Percentiles rank a stretch among this genome's conserved stretches.
These are phyloP conservation scores for Oryza coarctata DNA, from an alignment of 176 grass and related monocot species.

Conservation along the genomic window DNA sequence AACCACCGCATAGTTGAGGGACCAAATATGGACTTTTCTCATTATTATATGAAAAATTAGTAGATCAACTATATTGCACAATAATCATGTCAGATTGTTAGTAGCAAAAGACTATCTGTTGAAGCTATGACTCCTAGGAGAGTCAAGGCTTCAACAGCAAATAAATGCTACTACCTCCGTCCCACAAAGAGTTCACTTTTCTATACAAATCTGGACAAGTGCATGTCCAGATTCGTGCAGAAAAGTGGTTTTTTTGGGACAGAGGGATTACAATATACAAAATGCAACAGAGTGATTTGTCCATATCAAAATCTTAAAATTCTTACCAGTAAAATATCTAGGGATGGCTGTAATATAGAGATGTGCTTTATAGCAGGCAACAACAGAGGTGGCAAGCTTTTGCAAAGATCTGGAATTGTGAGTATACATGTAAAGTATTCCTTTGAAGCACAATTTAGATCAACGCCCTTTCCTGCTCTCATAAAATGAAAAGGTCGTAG, in stretches of 20 bases:
- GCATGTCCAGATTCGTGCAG: no score
- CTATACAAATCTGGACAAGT: no score
- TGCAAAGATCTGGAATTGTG: slow-evolving; percentile 82
- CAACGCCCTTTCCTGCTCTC: slow-evolving; percentile 35
- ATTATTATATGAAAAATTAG: neutral
- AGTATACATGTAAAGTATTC: slow-evolving; percentile 68
- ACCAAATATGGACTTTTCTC: no score
- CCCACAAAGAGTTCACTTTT: no score
- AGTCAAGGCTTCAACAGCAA: slow-evolving; percentile 14
- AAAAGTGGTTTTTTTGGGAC: no score
- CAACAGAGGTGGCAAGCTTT: slow-evolving; percentile 59
- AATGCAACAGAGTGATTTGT: neutral
- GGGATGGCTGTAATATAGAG: slow-evolving; percentile 63
- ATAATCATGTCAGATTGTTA: slow-evolving; percentile 8
- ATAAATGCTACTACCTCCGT: slow-evolving; percentile 1
- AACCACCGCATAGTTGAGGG: no score
- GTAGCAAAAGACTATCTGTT: neutral
- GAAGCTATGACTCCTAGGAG: slow-evolving; percentile 12
- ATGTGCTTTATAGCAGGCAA: slow-evolving; percentile 80
- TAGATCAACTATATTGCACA: slow-evolving; percentile 1
- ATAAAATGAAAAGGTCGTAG: slow-evolving; percentile 84
- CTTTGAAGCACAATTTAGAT: slow-evolving; percentile 52
- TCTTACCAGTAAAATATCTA: slow-evolving; percentile 82
- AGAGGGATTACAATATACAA: neutral
- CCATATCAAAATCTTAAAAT: slow-evolving; percentile 33